A percentile compares a stretch with the other conserved stretches of the same genome.
Evolutionary conservation across 2,329 filamentous ascomycete genomes (phyloP).

Genomic region (Didymella lethalis): DNA sequence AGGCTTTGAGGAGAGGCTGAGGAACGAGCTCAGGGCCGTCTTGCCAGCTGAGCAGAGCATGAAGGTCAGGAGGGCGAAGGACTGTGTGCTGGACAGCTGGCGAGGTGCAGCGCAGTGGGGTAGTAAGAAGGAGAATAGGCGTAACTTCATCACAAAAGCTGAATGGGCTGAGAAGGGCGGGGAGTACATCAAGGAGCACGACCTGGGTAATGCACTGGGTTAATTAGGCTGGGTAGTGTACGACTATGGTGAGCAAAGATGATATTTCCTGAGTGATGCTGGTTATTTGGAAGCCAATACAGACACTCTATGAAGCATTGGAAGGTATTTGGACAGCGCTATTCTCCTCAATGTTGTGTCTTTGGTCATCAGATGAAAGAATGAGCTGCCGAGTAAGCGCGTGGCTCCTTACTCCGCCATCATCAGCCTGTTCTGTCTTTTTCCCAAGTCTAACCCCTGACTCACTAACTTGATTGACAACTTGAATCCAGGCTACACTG

Average conservation of each 20-base stretch:
- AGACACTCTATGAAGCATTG: too few species aligned
- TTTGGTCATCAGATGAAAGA: too few species aligned
- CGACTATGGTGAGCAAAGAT: neutral
- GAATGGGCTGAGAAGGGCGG: slow-evolving; percentile 92
- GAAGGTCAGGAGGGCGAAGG: slow-evolving; percentile 74
- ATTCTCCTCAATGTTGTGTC: too few species aligned
- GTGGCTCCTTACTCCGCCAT: too few species aligned
- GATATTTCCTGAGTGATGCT: neutral
- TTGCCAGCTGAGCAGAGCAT: slow-evolving; percentile 75
- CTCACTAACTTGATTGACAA: too few species aligned
- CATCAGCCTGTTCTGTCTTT: too few species aligned
- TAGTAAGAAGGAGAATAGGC: slow-evolving; percentile 64
- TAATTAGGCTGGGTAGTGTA: neutral
- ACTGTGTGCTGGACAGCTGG: slow-evolving; percentile 90
- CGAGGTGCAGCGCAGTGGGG: slow-evolving; percentile 90
- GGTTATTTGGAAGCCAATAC: too few species aligned
- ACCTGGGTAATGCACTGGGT: slow-evolving; percentile 51
- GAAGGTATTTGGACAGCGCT: too few species aligned
- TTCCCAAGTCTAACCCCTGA: too few species aligned
- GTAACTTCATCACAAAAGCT: slow-evolving; percentile 74
- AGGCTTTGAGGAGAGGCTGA: slow-evolving; percentile 86
- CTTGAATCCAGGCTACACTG: too few species aligned
- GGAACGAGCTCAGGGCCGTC: slow-evolving; percentile 71
- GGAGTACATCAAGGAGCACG: slow-evolving; percentile 85
- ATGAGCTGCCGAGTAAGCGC: too few species aligned